Conservation (phyloP, 176 grass and related monocot species). For the maize (Zea mays) region Zm-B73-REFERENCE-NAM-5.0 NC_050099.1:150430001-150430500, state of each 20-base stretch:
- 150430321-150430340: conserved; percentile 14
- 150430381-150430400: background rate
- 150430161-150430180: background rate
- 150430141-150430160: background rate
- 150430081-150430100: no score
- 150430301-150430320: background rate
- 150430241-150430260: background rate
- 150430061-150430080: background rate
- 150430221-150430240: background rate
- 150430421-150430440: background rate
- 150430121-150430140: background rate
- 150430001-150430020: background rate
- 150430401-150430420: background rate
- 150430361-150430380: background rate
- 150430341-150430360: background rate
- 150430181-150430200: background rate
- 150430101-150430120: background rate
- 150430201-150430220: background rate
- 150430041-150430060: background rate
- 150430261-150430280: background rate
- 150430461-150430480: background rate
- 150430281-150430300: background rate
- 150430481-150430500: background rate
- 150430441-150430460: background rate
- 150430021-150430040: background rate